phyloP scores from a whole-genome alignment of 1,139 yeast genomes.

The Candida buenavistaensis region DNA sequence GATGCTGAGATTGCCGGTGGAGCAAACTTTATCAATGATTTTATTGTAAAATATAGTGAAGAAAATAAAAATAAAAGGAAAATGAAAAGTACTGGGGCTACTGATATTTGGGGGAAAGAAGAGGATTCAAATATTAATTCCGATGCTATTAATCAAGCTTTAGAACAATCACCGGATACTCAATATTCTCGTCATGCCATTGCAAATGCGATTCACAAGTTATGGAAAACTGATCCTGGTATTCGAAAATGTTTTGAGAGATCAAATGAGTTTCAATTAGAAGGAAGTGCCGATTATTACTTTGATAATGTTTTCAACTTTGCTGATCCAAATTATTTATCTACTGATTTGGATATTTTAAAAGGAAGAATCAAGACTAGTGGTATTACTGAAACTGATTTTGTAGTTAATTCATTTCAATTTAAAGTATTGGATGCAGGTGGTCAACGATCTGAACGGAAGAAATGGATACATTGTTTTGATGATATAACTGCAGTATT shows the following conservation, averaged over 20 bases:
- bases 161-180: constrained; percentile 6
- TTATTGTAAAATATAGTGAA: constrained; percentile 63
- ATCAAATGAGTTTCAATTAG: constrained; percentile 79
- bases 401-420: constrained; percentile 63
- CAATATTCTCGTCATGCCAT: constrained; percentile 38
- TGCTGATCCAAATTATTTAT: constrained; percentile 63
- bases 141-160: constrained; percentile 17
- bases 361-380: constrained; percentile 94
- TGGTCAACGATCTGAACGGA: constrained; percentile 92
- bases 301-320: constrained; percentile 68
- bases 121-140: constrained; percentile 14
- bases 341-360: constrained; percentile 80
- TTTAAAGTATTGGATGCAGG: constrained; percentile 93
- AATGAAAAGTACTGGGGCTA: constrained; percentile 55
- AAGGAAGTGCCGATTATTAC: constrained; percentile 75
- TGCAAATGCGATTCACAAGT: constrained; percentile 62
- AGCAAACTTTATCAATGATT: constrained; percentile 58
- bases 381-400: constrained; percentile 87
- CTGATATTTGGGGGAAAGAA: constrained; percentile 36
- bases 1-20: constrained; percentile 76
- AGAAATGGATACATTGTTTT: constrained; percentile 96
- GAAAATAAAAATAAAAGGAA: constrained; percentile 50
- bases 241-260: constrained; percentile 59
- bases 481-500: constrained; percentile 87
- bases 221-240: constrained; percentile 74